phyloP scores from a whole-genome alignment of 495 filamentous ascomycete species.

The Trichoderma virens region DNA sequence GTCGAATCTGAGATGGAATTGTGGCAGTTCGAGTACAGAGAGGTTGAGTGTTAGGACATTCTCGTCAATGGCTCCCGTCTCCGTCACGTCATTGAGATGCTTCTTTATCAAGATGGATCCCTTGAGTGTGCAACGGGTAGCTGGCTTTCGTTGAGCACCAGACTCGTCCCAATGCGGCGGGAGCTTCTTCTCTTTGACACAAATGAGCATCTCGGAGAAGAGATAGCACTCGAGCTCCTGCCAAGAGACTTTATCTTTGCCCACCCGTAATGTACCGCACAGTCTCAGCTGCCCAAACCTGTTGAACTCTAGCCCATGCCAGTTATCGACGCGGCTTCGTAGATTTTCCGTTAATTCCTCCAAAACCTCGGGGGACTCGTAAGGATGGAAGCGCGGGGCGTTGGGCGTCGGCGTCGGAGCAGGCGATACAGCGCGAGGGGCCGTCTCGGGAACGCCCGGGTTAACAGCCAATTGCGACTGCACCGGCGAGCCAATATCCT shows the following conservation, averaged over 20 bases:
- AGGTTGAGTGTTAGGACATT: conserved; percentile 83
- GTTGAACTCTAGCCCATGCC: conserved; percentile 92
- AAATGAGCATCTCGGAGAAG: conserved; percentile 99
- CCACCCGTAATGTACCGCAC: conserved; percentile 85
- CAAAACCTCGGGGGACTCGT: conserved; percentile 59
- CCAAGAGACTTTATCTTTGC: conserved; percentile 95
- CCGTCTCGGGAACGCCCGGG: conserved; percentile 22
- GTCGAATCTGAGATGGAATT: conserved; percentile 90
- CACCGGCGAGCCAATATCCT: conserved; percentile 68
- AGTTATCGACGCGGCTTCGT: conserved; percentile 84
- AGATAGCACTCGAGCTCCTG: conserved; percentile 97
- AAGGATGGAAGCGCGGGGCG: conserved; percentile 39
- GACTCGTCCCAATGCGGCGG: conserved; percentile 55
- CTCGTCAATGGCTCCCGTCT: conserved; percentile 61
- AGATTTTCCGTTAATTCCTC: conserved; percentile 83
- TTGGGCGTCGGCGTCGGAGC: conserved; percentile 30
- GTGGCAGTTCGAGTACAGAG: conserved; percentile 89
- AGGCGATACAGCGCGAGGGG: conserved; percentile 43
- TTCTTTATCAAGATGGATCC: conserved; percentile 98
- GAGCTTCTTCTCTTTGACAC: conserved; percentile 92
- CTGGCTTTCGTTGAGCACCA: conserved; percentile 48
- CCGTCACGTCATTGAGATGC: conserved; percentile 81
- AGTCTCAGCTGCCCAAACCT: conserved; percentile 92
- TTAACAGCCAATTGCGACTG: conserved; percentile 27
- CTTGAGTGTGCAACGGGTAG: conserved; percentile 79